phyloP scores from a whole-genome alignment of 164 flowering plant species.

The Saururus chinensis region DNA sequence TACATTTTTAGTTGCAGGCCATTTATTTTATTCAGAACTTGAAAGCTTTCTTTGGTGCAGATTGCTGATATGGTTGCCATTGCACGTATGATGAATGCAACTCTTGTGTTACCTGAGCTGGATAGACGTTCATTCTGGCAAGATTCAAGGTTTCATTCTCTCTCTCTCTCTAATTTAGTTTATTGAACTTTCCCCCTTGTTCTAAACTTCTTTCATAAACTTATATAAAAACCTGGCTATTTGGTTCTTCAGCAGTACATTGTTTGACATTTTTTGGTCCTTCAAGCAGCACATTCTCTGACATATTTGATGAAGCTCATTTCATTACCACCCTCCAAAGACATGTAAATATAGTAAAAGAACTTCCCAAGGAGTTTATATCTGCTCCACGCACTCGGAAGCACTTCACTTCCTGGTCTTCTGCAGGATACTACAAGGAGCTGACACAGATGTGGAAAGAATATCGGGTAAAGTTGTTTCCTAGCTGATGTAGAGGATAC shows the following conservation, averaged over 20 bases:
- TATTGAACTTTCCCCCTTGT: too few species aligned
- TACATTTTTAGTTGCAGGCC: not conserved
- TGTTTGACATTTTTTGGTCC: not conserved
- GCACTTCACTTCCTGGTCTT: constrained; percentile 85
- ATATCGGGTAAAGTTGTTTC: constrained; percentile 34
- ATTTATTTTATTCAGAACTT: not conserved
- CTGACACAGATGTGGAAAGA: constrained; percentile 68
- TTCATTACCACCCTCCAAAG: constrained; percentile 55
- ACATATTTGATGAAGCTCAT: constrained; percentile 80
- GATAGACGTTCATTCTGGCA: constrained; percentile 90
- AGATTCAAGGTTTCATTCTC: constrained; percentile 64
- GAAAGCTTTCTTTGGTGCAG: constrained; percentile 17
- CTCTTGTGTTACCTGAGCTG: constrained; percentile 88
- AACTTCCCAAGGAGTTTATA: constrained; percentile 77
- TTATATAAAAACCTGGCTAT: too few species aligned
- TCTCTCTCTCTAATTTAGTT: too few species aligned
- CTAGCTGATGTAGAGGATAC: too few species aligned
- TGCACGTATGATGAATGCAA: constrained; percentile 90
- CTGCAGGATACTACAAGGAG: constrained; percentile 71
- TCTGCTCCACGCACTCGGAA: constrained; percentile 72
- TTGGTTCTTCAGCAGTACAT: too few species aligned
- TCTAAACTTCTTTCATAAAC: too few species aligned
- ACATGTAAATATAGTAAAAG: constrained; percentile 66
- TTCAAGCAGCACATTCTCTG: constrained; percentile 53
- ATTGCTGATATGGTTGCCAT: constrained; percentile 97